These are phyloP conservation scores for Thraustochytrium sp. DNA, from an alignment of 352 stramenopile species.

Conservation along the genomic window DNA sequence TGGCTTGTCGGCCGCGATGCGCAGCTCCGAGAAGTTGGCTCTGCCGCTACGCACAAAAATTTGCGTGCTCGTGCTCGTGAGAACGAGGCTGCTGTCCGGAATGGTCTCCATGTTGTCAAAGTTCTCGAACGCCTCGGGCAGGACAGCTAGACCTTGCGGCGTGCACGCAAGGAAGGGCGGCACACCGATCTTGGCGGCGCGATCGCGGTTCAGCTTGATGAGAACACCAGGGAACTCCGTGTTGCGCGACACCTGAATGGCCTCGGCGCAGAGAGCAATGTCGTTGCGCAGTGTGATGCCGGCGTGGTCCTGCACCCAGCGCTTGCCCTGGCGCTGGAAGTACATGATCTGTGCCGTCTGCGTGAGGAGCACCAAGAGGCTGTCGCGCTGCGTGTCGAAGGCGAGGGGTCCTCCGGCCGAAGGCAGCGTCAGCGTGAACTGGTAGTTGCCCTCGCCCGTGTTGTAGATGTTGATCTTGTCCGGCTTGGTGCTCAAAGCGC, in stretches of 20 bases:
- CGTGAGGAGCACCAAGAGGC: background rate
- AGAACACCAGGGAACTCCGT: background rate
- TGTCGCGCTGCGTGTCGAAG: background rate
- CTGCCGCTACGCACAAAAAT: background rate
- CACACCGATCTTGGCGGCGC: background rate
- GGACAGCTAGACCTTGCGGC: background rate
- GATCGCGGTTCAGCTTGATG: background rate
- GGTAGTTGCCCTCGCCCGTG: slow-evolving; percentile 4
- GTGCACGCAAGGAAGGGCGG: background rate
- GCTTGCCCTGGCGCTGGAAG: background rate
- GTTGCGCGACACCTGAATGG: background rate
- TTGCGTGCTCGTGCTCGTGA: background rate
- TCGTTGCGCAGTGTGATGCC: background rate
- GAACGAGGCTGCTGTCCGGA: background rate
- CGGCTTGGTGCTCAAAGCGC: background rate
- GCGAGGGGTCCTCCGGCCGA: background rate
- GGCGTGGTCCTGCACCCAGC: background rate
- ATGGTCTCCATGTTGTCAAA: background rate
- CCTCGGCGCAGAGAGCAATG: background rate
- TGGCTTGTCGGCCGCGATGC: background rate
- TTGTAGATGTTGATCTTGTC: slow-evolving; percentile 26
- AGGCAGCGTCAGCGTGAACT: background rate
- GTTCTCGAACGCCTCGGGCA: background rate
- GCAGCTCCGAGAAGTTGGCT: background rate
- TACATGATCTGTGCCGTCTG: background rate